A percentile compares a stretch with the other conserved stretches of the same genome.
Evolutionary conservation across 768 basidiomycete genomes (phyloP).

Genomic region (Boletus bicolor): DNA sequence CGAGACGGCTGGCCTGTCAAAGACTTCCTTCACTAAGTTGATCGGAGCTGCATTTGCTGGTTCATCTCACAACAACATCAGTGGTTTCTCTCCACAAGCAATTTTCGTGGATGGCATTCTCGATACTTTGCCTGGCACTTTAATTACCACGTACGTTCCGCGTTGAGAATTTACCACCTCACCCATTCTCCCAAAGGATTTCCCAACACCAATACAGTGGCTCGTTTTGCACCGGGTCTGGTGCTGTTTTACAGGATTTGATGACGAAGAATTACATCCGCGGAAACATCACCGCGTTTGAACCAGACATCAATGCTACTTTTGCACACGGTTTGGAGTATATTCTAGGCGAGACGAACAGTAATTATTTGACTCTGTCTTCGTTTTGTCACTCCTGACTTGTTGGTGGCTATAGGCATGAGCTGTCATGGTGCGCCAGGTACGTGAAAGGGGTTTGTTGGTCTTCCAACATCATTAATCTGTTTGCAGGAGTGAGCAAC

Average conservation of each 20-base stretch:
- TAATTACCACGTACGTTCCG: constrained; percentile 50
- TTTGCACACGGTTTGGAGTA: constrained; percentile 47
- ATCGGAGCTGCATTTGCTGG: constrained; percentile 49
- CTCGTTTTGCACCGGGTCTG: constrained; percentile 55
- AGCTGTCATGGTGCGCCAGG: constrained; percentile 39
- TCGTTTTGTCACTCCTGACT: neutral
- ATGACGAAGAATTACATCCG: constrained; percentile 61
- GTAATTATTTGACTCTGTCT: constrained; percentile 37
- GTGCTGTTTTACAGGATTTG: constrained; percentile 54
- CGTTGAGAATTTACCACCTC: neutral
- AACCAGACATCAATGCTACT: constrained; percentile 52
- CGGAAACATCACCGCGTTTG: constrained; percentile 51
- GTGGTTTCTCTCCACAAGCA: constrained; percentile 59
- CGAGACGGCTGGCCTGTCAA: constrained; percentile 36
- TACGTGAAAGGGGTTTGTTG: neutral
- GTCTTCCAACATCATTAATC: neutral
- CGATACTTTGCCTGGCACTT: constrained; percentile 41
- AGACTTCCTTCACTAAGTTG: constrained; percentile 41
- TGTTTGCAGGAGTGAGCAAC: constrained; percentile 54
- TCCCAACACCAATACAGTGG: constrained; percentile 52
- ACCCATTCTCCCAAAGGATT: constrained; percentile 23
- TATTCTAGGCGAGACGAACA: constrained; percentile 63
- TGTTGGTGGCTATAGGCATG: constrained; percentile 17
- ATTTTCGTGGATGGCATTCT: constrained; percentile 53
- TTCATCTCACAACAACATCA: constrained; percentile 41